Base-by-base conservation (phyloP, 2,329 filamentous ascomycete genomes). In the Stenocarpella maydis region DNA sequence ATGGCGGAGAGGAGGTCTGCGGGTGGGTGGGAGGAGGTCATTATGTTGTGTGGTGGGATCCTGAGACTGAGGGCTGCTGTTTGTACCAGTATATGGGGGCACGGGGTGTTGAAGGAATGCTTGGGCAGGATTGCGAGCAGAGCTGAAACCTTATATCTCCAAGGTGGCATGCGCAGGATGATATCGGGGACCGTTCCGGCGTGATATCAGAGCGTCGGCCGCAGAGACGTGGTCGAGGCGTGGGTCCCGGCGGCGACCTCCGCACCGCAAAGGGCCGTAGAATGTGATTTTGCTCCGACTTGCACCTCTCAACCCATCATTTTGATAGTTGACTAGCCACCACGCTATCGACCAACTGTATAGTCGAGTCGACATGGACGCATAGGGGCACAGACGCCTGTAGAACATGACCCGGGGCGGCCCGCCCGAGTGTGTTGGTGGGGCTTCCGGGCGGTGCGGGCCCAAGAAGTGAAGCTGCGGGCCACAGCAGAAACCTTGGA, bases 1-100 rank as follows among this genome's bases (percentile, higher is more conserved):
- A 86, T 76, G 6, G 79, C 75, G 5, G 76, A 73, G 15, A 86
- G 76, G 9, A 85, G 75, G 1, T 75, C 75, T 1, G 68, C 67
- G 1, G 80, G 75, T 45, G 77, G 72, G 39, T 76, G 65, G 21
- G 72, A 70, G 21, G 72, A 70, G 52, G 73, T 52, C 61, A 72
- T 71, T 61, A 31, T 60, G 67, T 34, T 66, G 60, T 52, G 19
- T 15, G 17, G 43, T 49, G 19, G n/a, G 24, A 7, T 63, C 12
- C 15, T 49, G 28, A n/a, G 26, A 17, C 55, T 10, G 8, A 14
- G 39, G 15, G 17, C 24, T 60, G 24, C 6, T 37, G 34, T 2
- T 12, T 37, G 10, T 9, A 26, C 31, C 5, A 6, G 6, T 17
- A 9, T 24, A 14, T 6, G 41, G 24, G 8, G 21, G 3, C 24